A percentile compares a stretch with the other conserved stretches of the same genome.
Evolutionary conservation across 1,284 basidiomycete species (phyloP).

Genomic region (Cutaneotrichosporon spelunceum): DNA sequence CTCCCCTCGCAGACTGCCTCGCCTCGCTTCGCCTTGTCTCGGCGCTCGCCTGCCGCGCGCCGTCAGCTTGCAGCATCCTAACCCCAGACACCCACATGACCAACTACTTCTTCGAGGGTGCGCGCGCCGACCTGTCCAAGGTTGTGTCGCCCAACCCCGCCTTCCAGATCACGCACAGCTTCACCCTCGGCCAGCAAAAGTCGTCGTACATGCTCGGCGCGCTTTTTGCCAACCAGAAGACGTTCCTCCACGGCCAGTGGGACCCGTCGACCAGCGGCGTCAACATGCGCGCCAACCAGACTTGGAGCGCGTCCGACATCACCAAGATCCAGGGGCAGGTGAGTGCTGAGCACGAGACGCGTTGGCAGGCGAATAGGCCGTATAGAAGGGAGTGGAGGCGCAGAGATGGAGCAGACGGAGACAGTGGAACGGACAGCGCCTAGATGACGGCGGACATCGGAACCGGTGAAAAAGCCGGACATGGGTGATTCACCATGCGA

Average conservation of each 20-base stretch:
- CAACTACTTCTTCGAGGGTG: conserved; percentile 97
- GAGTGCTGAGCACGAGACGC: conserved; percentile 33
- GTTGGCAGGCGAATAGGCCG: background rate
- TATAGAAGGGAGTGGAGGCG: background rate
- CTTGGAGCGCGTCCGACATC: conserved; percentile 74
- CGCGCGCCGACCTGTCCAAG: conserved; percentile 91
- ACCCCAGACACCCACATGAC: conserved; percentile 76
- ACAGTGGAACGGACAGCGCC: background rate
- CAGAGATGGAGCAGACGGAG: background rate
- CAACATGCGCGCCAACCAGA: conserved; percentile 84
- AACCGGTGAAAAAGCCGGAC: background rate
- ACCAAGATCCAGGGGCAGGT: conserved; percentile 91
- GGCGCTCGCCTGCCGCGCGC: background rate
- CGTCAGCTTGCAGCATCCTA: background rate
- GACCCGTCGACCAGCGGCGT: conserved; percentile 84
- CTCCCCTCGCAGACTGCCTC: background rate
- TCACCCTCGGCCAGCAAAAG: conserved; percentile 62
- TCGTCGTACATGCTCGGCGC: conserved; percentile 93
- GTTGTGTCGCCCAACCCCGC: conserved; percentile 86
- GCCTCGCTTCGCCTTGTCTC: no score
- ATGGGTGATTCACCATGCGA: background rate
- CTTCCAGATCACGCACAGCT: conserved; percentile 98
- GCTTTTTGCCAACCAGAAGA: conserved; percentile 73
- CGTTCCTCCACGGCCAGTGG: conserved; percentile 85
- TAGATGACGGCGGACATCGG: background rate